These are phyloP conservation scores for Globisporangium alternatum DNA, from an alignment of 352 stramenopile species.

Conservation along the genomic window DNA sequence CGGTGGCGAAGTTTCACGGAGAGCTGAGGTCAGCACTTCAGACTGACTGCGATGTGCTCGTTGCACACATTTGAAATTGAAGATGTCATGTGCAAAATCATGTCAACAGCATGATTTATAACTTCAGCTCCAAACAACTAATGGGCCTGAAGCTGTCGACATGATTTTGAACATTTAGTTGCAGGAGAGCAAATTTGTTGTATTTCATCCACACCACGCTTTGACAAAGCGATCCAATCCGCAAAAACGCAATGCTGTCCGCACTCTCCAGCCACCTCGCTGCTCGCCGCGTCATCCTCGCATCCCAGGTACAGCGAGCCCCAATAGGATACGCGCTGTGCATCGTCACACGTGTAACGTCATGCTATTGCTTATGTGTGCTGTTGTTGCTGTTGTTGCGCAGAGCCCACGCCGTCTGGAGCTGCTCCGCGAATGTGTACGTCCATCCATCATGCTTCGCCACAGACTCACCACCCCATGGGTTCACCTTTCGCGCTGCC, in stretches of 20 bases:
- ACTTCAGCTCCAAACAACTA: too few relatives aligned
- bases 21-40: too few relatives aligned
- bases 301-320: conserved; percentile 41
- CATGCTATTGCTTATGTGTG: not conserved
- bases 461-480: not conserved
- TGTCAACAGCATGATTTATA: too few relatives aligned
- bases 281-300: conserved; percentile 61
- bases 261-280: conserved; percentile 39
- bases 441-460: conserved; percentile 6
- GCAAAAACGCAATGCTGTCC: conserved; percentile 39
- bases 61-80: too few relatives aligned
- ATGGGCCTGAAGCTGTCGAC: not conserved
- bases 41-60: too few relatives aligned
- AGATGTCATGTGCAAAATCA: too few relatives aligned
- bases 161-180: too few relatives aligned
- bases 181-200: too few relatives aligned
- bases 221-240: not conserved
- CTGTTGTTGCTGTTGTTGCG: not conserved
- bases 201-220: not conserved
- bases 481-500: not conserved
- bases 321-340: not conserved
- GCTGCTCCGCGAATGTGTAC: conserved; percentile 68
- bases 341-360: not conserved
- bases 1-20: too few relatives aligned
- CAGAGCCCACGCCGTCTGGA: conserved; percentile 75